Evolutionary conservation across 1,284 basidiomycete species (phyloP).

Genomic region (Pyrrhoderma noxium): DNA sequence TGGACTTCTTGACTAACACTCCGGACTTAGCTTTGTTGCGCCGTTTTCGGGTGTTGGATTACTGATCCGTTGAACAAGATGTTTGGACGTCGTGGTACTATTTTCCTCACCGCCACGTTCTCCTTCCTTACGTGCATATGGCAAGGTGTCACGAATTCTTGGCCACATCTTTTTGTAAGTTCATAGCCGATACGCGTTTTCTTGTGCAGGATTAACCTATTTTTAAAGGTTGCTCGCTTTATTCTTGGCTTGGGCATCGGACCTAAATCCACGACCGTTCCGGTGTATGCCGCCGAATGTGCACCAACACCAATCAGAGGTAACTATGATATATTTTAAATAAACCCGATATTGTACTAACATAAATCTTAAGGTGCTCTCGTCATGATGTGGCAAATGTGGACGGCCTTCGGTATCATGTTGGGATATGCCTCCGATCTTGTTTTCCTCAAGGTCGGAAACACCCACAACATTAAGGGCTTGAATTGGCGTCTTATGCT

Average conservation of each 20-base stretch:
- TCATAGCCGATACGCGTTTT: too few species aligned
- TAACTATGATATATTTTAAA: too few species aligned
- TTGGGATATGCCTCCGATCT: conserved; percentile 51
- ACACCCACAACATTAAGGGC: conserved; percentile 39
- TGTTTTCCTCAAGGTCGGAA: conserved; percentile 46
- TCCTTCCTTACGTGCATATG: conserved; percentile 61
- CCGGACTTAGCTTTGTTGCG: conserved; percentile 41
- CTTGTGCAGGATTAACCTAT: too few species aligned
- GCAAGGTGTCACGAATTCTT: conserved; percentile 62
- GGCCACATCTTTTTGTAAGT: conserved; percentile 59
- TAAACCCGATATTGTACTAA: too few species aligned
- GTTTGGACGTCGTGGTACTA: conserved; percentile 72
- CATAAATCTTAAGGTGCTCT: conserved; percentile 38
- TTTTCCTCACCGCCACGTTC: conserved; percentile 63
- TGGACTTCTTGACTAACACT: not conserved
- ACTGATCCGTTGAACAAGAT: conserved; percentile 65
- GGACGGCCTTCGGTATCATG: conserved; percentile 62
- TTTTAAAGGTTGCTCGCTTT: conserved; percentile 38
- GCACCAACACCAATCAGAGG: conserved; percentile 63
- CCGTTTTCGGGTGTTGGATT: conserved; percentile 57
- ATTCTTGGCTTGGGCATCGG: conserved; percentile 67
- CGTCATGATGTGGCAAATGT: conserved; percentile 62
- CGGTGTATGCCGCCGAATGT: conserved; percentile 63
- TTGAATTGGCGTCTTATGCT: conserved; percentile 67
- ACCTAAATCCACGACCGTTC: conserved; percentile 58